phyloP scores from a whole-genome alignment of 495 filamentous ascomycete genomes.

The Penicillium alfredii region DNA sequence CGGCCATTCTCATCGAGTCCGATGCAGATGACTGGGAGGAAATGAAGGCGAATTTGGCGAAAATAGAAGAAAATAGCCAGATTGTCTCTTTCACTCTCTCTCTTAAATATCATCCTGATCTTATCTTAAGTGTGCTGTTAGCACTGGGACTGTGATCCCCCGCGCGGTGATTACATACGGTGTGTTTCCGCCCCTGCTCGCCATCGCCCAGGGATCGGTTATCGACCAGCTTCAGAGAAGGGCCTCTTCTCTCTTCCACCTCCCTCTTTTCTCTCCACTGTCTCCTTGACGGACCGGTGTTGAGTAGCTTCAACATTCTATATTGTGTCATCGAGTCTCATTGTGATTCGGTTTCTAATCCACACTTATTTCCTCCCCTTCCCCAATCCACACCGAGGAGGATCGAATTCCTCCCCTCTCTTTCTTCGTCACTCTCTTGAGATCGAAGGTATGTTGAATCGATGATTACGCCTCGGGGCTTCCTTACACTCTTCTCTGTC shows the following conservation, averaged over 20 bases:
- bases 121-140: too few relatives aligned
- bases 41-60: too few relatives aligned
- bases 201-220: too few relatives aligned
- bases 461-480: background rate
- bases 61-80: too few relatives aligned
- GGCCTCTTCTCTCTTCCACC: slow-evolving; percentile 3
- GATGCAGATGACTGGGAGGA: slow-evolving; percentile 5
- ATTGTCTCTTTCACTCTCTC: too few relatives aligned
- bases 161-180: slow-evolving; percentile 12
- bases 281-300: slow-evolving; percentile 17
- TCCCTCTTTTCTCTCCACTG: slow-evolving; percentile 6
- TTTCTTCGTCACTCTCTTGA: slow-evolving; percentile 29
- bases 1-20: background rate
- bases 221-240: too few relatives aligned
- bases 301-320: too few relatives aligned
- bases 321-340: too few relatives aligned
- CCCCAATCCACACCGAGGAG: slow-evolving; percentile 16
- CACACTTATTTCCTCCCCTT: slow-evolving; percentile 5
- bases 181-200: slow-evolving; percentile 10
- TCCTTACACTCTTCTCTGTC: background rate
- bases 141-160: slow-evolving; percentile 17
- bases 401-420: slow-evolving; percentile 6
- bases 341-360: slow-evolving; percentile 8
- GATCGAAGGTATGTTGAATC: slow-evolving; percentile 19
- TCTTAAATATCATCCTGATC: too few relatives aligned